Percentiles rank a stretch among this genome's conserved stretches.
Evolutionary conservation across 2,329 filamentous ascomycete genomes (phyloP).

Genomic region (Pestalotiopsis sp.): DNA sequence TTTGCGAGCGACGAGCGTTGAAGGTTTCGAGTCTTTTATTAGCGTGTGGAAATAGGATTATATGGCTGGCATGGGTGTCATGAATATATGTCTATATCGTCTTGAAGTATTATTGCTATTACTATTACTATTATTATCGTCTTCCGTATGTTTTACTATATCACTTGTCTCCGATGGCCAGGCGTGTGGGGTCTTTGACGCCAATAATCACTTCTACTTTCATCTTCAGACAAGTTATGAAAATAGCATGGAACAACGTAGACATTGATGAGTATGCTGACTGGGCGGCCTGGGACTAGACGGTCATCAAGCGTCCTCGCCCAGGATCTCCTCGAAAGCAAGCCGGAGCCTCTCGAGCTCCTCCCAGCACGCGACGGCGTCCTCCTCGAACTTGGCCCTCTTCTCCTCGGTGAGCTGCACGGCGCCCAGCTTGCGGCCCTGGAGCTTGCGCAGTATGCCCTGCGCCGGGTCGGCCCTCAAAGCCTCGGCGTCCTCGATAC

Average conservation of each 20-base stretch:
- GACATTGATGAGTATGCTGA: too few relatives aligned
- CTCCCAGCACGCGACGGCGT: slow-evolving; percentile 66
- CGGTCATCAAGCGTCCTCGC: slow-evolving; percentile 11
- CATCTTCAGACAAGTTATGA: too few relatives aligned
- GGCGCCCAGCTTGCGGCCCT: slow-evolving; percentile 62
- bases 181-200: too few relatives aligned
- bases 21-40: neutral
- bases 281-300: neutral
- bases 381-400: slow-evolving; percentile 62
- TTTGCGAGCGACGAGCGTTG: slow-evolving; percentile 45
- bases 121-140: too few relatives aligned
- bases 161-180: too few relatives aligned
- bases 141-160: too few relatives aligned
- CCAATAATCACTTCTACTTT: too few relatives aligned
- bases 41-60: neutral
- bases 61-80: neutral
- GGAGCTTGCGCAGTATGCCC: slow-evolving; percentile 52
- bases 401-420: slow-evolving; percentile 63
- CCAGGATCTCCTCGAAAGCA: slow-evolving; percentile 62
- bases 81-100: neutral
- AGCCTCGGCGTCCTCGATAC: slow-evolving; percentile 50
- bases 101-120: too few relatives aligned
- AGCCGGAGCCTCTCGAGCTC: slow-evolving; percentile 72
- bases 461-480: slow-evolving; percentile 46
- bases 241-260: too few relatives aligned